These are phyloP conservation scores for Jamesozyma gamospora DNA, from an alignment of 805 yeast genomes.

Conservation along the genomic window DNA sequence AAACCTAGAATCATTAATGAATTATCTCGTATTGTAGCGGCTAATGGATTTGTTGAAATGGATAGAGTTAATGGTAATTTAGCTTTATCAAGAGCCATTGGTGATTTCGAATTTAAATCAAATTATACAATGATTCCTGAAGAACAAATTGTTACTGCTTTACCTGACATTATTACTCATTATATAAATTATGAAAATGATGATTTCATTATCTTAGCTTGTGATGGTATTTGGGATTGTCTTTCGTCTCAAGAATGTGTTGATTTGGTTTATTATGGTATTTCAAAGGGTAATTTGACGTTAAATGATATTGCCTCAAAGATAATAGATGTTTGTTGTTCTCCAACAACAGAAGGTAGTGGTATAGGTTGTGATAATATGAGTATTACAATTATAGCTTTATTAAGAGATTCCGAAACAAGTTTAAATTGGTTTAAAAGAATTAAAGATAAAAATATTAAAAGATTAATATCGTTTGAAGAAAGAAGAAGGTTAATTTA, in stretches of 20 bases:
- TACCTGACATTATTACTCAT: conserved; percentile 85
- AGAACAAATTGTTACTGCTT: conserved; percentile 90
- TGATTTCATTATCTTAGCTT: conserved; percentile 86
- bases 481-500: conserved; percentile 39
- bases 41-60: conserved; percentile 97
- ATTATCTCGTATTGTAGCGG: conserved; percentile 78
- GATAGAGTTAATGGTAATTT: conserved; percentile 95
- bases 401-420: conserved; percentile 43
- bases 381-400: conserved; percentile 85
- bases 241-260: conserved; percentile 86
- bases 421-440: conserved; percentile 54
- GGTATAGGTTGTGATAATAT: conserved; percentile 98
- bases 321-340: conserved; percentile 89
- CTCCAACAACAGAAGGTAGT: conserved; percentile 83
- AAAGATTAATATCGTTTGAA: conserved; percentile 33
- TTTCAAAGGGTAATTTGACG: conserved; percentile 50
- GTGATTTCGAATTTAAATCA: conserved; percentile 68
- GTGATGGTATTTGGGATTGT: conserved; percentile 99
- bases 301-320: conserved; percentile 73
- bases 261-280: conserved; percentile 85
- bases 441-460: conserved; percentile 37
- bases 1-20: conserved; percentile 94
- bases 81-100: conserved; percentile 86
- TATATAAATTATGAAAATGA: conserved; percentile 50
- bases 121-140: conserved; percentile 76